phyloP scores from a whole-genome alignment of 805 yeast species.

The Jamesozyma rosinii region DNA sequence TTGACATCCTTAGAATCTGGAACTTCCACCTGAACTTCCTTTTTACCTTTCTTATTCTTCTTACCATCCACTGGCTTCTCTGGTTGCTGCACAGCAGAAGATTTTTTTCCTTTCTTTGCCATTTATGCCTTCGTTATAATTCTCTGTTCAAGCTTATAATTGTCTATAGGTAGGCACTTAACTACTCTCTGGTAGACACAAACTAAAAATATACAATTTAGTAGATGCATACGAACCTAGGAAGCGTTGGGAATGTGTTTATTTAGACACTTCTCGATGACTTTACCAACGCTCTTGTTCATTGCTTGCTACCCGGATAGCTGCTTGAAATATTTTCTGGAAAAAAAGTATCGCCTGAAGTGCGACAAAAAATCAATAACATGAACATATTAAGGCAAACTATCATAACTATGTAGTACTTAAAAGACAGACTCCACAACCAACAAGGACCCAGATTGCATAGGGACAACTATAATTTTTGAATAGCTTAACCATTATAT shows the following conservation, averaged over 20 bases:
- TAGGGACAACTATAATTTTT: too few relatives aligned
- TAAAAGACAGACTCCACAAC: too few relatives aligned
- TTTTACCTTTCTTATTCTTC: conserved; percentile 14
- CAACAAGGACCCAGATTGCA: too few relatives aligned
- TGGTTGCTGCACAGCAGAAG: conserved; percentile 2
- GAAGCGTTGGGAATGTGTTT: too few relatives aligned
- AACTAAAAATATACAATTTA: too few relatives aligned
- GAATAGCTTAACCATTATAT: too few relatives aligned
- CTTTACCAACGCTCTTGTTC: background rate
- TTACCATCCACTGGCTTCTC: background rate
- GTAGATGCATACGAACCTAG: too few relatives aligned
- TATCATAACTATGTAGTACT: too few relatives aligned
- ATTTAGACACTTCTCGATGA: background rate
- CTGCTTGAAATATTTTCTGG: background rate
- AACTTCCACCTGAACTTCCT: conserved; percentile 8
- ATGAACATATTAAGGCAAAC: too few relatives aligned
- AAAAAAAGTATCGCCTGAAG: background rate
- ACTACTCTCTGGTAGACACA: too few relatives aligned
- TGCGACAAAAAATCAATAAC: background rate
- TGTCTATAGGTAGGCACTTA: too few relatives aligned
- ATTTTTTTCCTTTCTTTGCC: conserved; percentile 18
- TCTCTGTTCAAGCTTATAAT: background rate
- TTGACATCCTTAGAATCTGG: conserved; percentile 12
- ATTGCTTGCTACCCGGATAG: background rate
- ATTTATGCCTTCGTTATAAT: conserved; percentile 3